Conservation (phyloP, 805 yeast species). For the Isabelozyma heimii region DNA sequence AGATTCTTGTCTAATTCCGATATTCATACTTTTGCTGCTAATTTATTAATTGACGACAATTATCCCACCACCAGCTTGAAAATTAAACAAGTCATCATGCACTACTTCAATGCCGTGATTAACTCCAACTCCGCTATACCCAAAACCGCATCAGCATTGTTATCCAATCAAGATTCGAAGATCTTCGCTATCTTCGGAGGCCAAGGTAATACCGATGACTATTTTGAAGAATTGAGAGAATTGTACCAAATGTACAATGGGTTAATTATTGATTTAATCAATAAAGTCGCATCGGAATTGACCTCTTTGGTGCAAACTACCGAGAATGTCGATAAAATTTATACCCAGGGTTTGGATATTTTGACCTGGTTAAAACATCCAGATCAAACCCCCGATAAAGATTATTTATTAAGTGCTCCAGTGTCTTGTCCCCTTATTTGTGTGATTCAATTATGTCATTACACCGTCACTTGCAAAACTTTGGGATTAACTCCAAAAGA, state of each 20-base stretch:
- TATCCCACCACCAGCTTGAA: slow-evolving; percentile 68
- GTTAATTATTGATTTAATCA: slow-evolving; percentile 67
- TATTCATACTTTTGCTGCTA: slow-evolving; percentile 85
- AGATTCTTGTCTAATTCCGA: slow-evolving; percentile 64
- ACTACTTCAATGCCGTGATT: slow-evolving; percentile 56
- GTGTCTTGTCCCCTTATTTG: slow-evolving; percentile 97
- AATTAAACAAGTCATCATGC: slow-evolving; percentile 67
- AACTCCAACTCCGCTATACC: slow-evolving; percentile 23
- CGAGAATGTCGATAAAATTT: slow-evolving; percentile 78
- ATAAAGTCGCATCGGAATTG: slow-evolving; percentile 66
- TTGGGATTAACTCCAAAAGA: slow-evolving; percentile 90
- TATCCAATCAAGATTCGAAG: slow-evolving; percentile 46
- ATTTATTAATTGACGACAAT: slow-evolving; percentile 49
- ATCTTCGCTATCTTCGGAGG: slow-evolving; percentile 94
- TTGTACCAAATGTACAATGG: slow-evolving; percentile 75
- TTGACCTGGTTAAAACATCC: slow-evolving; percentile 84
- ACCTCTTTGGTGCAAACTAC: slow-evolving; percentile 66
- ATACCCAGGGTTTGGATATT: slow-evolving; percentile 90
- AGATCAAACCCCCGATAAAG: slow-evolving; percentile 83
- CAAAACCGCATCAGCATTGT: slow-evolving; percentile 43
- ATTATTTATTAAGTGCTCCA: slow-evolving; percentile 86
- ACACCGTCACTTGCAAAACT: slow-evolving; percentile 79
- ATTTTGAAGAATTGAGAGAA: slow-evolving; percentile 93
- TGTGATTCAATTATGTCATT: slow-evolving; percentile 92
- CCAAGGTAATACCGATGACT: slow-evolving; percentile 97